Evolutionary conservation across 495 filamentous ascomycete species (phyloP).

Genomic region (Daldinia grandis): DNA sequence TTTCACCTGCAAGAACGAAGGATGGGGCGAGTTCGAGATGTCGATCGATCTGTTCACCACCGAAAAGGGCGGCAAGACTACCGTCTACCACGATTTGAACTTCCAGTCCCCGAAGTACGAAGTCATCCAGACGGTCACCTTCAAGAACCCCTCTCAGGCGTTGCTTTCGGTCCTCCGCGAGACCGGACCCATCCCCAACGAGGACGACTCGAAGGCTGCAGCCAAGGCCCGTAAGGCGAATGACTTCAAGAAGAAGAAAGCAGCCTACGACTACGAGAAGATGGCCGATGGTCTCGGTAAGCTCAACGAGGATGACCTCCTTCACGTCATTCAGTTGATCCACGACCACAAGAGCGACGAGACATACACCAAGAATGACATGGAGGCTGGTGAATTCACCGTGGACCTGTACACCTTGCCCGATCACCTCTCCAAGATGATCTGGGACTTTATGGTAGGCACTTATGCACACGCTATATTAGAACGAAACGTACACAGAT

Average conservation of each 20-base stretch:
- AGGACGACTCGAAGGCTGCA: constrained; percentile 64
- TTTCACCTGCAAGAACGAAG: constrained; percentile 89
- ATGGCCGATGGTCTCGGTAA: constrained; percentile 91
- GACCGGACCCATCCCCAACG: constrained; percentile 83
- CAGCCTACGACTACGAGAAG: constrained; percentile 92
- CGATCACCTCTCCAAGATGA: constrained; percentile 80
- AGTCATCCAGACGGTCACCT: constrained; percentile 78
- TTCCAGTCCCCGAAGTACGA: constrained; percentile 85
- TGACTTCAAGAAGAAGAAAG: constrained; percentile 84
- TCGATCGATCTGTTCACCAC: constrained; percentile 78
- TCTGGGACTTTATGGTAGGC: constrained; percentile 82
- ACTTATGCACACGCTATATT: not conserved
- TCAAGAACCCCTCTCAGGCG: constrained; percentile 90
- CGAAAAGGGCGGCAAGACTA: constrained; percentile 84
- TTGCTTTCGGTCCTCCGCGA: constrained; percentile 77
- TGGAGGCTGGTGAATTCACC: constrained; percentile 98
- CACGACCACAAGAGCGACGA: constrained; percentile 93
- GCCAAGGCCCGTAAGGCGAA: constrained; percentile 65
- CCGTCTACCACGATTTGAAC: constrained; percentile 88
- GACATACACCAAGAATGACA: constrained; percentile 96
- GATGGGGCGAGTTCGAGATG: constrained; percentile 99
- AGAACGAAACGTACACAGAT: not conserved
- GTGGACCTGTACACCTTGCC: constrained; percentile 97
- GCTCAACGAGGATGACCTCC: constrained; percentile 85
- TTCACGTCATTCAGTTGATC: constrained; percentile 96